These are phyloP conservation scores for Monosporascus ibericus DNA, from an alignment of 2,329 filamentous ascomycete genomes.

Conservation along the genomic window DNA sequence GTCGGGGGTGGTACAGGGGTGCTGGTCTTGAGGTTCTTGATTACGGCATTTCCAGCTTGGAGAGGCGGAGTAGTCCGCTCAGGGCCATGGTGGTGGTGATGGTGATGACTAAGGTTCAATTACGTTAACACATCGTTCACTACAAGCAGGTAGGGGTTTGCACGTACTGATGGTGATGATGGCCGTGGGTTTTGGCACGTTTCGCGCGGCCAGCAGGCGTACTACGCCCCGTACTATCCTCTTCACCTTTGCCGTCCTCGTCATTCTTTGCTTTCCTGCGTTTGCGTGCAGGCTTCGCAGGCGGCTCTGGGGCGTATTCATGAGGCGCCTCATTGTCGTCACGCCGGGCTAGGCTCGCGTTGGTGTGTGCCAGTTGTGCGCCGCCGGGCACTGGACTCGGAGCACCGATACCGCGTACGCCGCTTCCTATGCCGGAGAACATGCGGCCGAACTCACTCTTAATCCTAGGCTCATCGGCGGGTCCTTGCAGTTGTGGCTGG, in stretches of 20 bases:
- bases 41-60: constrained; percentile 33
- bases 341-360: constrained; percentile 39
- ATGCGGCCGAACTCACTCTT: constrained; percentile 94
- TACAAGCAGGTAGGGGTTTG: background rate
- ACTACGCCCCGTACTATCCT: constrained; percentile 56
- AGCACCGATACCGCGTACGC: constrained; percentile 43
- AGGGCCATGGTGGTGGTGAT: constrained; percentile 53
- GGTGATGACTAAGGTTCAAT: constrained; percentile 29
- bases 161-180: constrained; percentile 61
- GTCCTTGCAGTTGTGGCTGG: constrained; percentile 72
- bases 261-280: constrained; percentile 66
- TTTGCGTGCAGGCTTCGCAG: constrained; percentile 44
- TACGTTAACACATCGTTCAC: constrained; percentile 8
- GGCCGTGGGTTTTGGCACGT: constrained; percentile 58
- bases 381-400: constrained; percentile 44
- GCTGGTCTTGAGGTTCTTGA: constrained; percentile 44
- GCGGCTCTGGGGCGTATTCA: constrained; percentile 39
- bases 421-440: constrained; percentile 81
- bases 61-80: constrained; percentile 41
- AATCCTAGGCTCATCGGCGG: constrained; percentile 77
- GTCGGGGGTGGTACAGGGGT: constrained; percentile 40
- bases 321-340: constrained; percentile 42
- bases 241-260: constrained; percentile 62
- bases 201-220: constrained; percentile 57
- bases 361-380: constrained; percentile 40